phyloP scores from a whole-genome alignment of 441 rosid species.

The Pelargonium citronellum region DNA sequence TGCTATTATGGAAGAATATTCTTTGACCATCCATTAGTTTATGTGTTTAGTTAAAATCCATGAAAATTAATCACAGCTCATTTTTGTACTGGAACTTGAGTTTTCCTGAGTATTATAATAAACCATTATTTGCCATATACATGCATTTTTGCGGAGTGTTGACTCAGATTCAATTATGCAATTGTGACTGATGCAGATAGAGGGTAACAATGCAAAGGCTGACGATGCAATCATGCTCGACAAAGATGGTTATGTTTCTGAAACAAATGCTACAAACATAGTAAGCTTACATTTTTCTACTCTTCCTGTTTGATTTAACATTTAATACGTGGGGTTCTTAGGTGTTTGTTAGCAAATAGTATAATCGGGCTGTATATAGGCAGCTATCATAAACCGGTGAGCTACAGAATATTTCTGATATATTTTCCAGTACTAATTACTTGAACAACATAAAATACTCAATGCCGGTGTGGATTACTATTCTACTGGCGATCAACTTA shows the following conservation, averaged over 20 bases:
- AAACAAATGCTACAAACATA: constrained; percentile 88
- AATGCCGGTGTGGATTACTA: neutral
- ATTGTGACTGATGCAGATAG: constrained; percentile 42
- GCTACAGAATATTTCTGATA: no score
- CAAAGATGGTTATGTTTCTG: constrained; percentile 83
- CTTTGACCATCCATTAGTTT: neutral
- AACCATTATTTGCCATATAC: neutral
- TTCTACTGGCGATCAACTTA: neutral
- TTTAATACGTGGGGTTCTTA: neutral
- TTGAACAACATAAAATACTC: neutral
- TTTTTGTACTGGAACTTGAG: neutral
- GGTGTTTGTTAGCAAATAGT: neutral
- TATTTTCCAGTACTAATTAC: no score
- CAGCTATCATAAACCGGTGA: neutral
- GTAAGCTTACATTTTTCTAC: constrained; percentile 38
- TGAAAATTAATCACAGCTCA: no score
- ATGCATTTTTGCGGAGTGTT: neutral
- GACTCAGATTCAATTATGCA: constrained; percentile 7
- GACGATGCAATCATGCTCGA: constrained; percentile 91
- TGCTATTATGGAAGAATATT: no score
- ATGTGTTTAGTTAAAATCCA: no score
- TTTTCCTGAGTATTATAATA: neutral
- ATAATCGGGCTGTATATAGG: neutral
- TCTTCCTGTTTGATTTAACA: constrained; percentile 5
- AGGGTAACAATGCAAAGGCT: constrained; percentile 76